phyloP scores from a whole-genome alignment of 257 asterid genomes.

The Thymus quinquecostatus region DNA sequence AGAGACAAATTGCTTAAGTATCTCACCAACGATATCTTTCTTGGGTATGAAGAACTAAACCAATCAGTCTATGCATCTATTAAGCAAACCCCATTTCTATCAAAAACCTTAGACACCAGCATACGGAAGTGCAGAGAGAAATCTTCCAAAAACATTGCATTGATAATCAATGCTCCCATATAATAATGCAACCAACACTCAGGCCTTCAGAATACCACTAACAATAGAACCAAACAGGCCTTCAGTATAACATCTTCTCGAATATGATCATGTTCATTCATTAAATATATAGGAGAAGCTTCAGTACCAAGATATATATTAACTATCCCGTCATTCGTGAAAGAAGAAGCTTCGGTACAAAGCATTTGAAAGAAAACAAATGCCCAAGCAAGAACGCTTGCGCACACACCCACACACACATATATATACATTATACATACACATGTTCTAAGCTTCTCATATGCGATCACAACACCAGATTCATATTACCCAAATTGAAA shows the following conservation, averaged over 20 bases:
- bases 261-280: not conserved
- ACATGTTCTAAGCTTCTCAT: not conserved
- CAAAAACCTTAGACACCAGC: not conserved
- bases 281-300: not conserved
- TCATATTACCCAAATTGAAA: slow-evolving; percentile 7
- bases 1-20: slow-evolving; percentile 4
- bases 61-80: slow-evolving; percentile 1
- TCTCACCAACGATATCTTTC: slow-evolving; percentile 6
- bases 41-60: slow-evolving; percentile 20
- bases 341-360: not conserved
- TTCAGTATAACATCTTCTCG: not conserved
- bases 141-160: not conserved
- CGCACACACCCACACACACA: too few relatives aligned
- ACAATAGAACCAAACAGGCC: slow-evolving; percentile 2
- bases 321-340: not conserved
- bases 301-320: not conserved
- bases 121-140: not conserved
- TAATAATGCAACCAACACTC: not conserved
- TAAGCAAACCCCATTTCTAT: slow-evolving; percentile 5
- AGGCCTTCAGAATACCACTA: not conserved
- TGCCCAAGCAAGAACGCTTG: too few relatives aligned
- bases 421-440: not conserved
- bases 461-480: not conserved
- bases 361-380: slow-evolving; percentile 6
- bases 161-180: not conserved